Base-by-base conservation (phyloP, 768 basidiomycete species). In the Collybia sordida region DNA sequence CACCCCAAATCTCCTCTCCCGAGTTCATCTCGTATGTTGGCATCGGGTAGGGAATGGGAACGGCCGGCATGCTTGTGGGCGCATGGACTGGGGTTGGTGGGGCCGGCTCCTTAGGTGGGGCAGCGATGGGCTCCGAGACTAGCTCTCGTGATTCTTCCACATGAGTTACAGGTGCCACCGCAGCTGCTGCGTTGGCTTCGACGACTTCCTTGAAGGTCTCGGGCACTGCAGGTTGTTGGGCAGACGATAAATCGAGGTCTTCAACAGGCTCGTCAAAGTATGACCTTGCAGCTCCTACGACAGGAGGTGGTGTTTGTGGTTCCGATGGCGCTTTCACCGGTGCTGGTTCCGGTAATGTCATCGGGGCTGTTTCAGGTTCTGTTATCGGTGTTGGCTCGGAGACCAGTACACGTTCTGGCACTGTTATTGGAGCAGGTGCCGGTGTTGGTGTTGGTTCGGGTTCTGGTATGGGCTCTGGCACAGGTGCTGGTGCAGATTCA, bases 1-100 rank as follows among this genome's bases (percentile, higher is more conserved):
- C 57, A 12, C 59, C 53, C 61, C 61, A 62, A 7, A 59, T 55
- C 27, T 62, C 55, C 1, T 59, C 47, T 11, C 51, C 49, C 1
- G 47, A 43, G 14, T 54, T 42, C n/a, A 47, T 35, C 4, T 55
- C 57, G 28, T 50, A 57, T 9, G 54, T 23, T 15, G 54, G 53
- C 8, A 51, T 43, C 18, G 52, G 27, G 19, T 49, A 51, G 8
- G 43, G 41, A 22, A 47, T 42, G 6, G 35, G 25, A 0, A 31
- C 27, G 4, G 45, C 23, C 38, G 50, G 31, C 31, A 31, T 31
- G 31, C 4, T 11, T 4, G 31, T 12, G 31, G 31, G 31, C 3
- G 11, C 9, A 11, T 31, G 31, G 22, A 47, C 22, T 35, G 42
- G 25, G 9, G 41, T 47, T n/a, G 25, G 46, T 27, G 56, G 54